Conservation (phyloP, 129 eudicot species). For the Pulicaria dysenterica region DNA sequence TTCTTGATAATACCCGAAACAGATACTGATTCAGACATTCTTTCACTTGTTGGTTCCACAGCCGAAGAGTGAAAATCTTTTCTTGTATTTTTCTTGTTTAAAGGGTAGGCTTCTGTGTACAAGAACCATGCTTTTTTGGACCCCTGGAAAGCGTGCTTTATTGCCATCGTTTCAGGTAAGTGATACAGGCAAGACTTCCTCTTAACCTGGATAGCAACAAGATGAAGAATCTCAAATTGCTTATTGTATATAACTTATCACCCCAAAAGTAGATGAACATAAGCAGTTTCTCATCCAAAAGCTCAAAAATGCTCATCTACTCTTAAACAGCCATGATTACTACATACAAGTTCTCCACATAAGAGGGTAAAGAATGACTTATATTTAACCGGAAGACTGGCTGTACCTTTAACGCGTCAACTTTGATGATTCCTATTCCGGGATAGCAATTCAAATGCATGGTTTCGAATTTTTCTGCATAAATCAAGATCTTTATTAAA, state of each 20-base stretch:
- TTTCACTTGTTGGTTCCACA: slow-evolving; percentile 25
- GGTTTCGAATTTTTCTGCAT: slow-evolving; percentile 60
- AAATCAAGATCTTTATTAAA: slow-evolving; percentile 18
- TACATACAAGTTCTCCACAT: no score
- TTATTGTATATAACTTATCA: no score
- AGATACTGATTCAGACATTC: slow-evolving; percentile 46
- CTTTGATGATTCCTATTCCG: slow-evolving; percentile 57
- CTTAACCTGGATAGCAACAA: slow-evolving; percentile 53
- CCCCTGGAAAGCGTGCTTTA: slow-evolving; percentile 56
- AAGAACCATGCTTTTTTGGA: slow-evolving; percentile 48
- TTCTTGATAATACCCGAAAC: slow-evolving; percentile 73
- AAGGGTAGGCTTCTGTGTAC: slow-evolving; percentile 37
- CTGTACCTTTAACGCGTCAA: slow-evolving; percentile 56
- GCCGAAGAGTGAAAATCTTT: neutral
- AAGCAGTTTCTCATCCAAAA: no score
- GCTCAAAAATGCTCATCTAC: no score
- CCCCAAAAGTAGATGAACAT: no score
- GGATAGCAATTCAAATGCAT: slow-evolving; percentile 61
- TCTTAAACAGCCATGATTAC: no score
- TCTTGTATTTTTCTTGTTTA: slow-evolving; percentile 6
- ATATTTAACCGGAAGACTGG: neutral
- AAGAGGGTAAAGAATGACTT: neutral
- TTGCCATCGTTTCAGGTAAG: slow-evolving; percentile 63
- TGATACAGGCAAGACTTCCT: slow-evolving; percentile 50
- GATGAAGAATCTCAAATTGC: neutral